Base-by-base conservation (phyloP, 257 asterid species). In the Asclepias syriaca region DNA sequence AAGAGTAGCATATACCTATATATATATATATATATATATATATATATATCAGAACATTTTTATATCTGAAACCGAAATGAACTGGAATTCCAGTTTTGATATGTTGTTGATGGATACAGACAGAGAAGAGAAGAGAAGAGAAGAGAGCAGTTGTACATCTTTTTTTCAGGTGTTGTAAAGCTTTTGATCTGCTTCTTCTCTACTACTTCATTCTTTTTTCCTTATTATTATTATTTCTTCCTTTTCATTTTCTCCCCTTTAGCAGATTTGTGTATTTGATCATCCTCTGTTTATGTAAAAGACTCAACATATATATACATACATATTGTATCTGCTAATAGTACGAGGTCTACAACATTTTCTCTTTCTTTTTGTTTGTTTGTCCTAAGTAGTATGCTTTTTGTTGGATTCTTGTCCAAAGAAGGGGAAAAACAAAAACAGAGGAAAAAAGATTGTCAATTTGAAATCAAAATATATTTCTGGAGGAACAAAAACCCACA, bases 51-150 rank as follows among this genome's bases (percentile, higher is more conserved):
- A 55, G 54, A 8, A 39, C 40, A 8, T 21, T 55, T 37, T 56
- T 55, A 69, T n/a, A 54, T 34, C 32, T 54, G 64, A 69, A 43
- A 54, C 49, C 21, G 39, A 34, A 34, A 70, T 13, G 55, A 70
- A 70, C 74, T 56, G 66, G 66, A 39, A 21, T 70, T 39, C 74
- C 74, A 70, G 74, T 70, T 70, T 70, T 56, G 16, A 70, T 56
- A 61, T 11, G 27, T 55, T 2, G 45, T 55, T 2, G 55, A 21
- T 39, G 50, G 68, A 64, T 64, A 6, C 49, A 37, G 68, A 24
- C 27, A 24, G 27, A 34, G 68, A 15, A 43, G 39, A 34, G 39
- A 51, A 19, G 8, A 34, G 68, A 15, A 43, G 39, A 34, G 39
- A 51, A 19, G 8, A 49, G 54, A 54, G 53, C 43, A 70, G 65